Evolutionary conservation across 768 basidiomycete genomes (phyloP), one percentile per base, ranked within the genome.

Genomic region (Paxillus rubicundulus): DNA sequence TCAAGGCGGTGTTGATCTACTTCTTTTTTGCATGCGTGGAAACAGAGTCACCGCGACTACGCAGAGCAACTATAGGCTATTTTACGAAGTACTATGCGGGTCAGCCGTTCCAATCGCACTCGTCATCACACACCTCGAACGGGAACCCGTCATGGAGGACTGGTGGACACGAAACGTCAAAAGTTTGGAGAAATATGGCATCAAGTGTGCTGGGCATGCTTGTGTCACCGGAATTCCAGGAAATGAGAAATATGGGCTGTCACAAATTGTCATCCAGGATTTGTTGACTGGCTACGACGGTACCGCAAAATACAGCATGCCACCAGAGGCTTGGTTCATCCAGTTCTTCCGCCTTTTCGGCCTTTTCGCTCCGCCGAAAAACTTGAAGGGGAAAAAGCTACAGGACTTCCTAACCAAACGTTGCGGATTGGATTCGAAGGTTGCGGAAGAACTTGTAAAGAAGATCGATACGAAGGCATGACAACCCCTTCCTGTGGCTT

Each of bases 51-150:
- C 45, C 4, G 18, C 12, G 9, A 28, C 45, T 8, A 42, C 34
- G 13, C 45, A 34, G 32, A 52, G 38, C 9, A 52, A 52, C 40
- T 47, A 52, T 17, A 41, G 45, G 39, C 28, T 52, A 12, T 52
- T 47, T 33, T 34, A 36, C 17, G 51, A 52, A 32, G 51, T 47
- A n/a, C 16, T 47, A 8, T 47, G 45, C 39, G n/a, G 37, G 14
- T 14, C 21, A 6, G 20, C 36, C 20, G 51, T 52, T 2, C 51
- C 51, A 10, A 42, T 52, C 20, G 39, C 45, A 18, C 45, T 52
- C 17, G 45, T 42, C 45, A 10, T 47, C 30, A 52, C 51, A 6
- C n/a, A 42, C 18, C 51, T 52, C 5, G 45, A 52, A 30, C 39
- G 39, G 13, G 32, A 34, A 10, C 2, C 32, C 4, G 39, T 27